These are phyloP conservation scores for Phytophthora aleatoria DNA, from an alignment of 352 stramenopile genomes.

Conservation along the genomic window DNA sequence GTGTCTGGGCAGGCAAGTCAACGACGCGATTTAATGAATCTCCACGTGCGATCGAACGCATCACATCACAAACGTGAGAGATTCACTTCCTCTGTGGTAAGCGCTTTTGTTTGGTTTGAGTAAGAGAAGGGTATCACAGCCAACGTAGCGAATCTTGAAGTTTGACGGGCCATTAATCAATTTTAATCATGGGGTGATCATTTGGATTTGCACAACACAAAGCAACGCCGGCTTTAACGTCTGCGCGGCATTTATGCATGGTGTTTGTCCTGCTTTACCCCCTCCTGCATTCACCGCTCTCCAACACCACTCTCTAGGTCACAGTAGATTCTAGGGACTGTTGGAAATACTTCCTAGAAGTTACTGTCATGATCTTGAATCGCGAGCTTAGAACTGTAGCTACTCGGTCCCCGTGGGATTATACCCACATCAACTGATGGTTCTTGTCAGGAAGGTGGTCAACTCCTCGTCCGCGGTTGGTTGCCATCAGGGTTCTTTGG, in stretches of 20 bases:
- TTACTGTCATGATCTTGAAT: conserved; percentile 1
- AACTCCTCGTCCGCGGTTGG: not conserved
- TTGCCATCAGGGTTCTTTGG: conserved; percentile 2
- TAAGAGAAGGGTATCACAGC: not conserved
- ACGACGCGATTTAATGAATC: not conserved
- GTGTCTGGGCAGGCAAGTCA: not conserved
- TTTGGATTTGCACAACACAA: not conserved
- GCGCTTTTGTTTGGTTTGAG: not conserved
- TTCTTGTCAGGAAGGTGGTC: not conserved
- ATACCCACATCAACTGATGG: not conserved
- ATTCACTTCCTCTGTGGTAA: not conserved
- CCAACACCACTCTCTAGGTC: not conserved
- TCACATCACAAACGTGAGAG: not conserved
- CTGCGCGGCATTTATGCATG: not conserved
- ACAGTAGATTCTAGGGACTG: not conserved
- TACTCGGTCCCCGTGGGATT: not conserved
- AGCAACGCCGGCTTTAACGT: not conserved
- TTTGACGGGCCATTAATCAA: not conserved
- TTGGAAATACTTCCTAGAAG: conserved; percentile 2
- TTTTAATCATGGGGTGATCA: not conserved
- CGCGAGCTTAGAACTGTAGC: not conserved
- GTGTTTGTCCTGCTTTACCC: conserved; percentile 1
- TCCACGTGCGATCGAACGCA: not conserved
- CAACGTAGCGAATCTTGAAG: conserved; percentile 1
- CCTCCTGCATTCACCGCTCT: not conserved